Base-by-base conservation (phyloP, 2,329 filamentous ascomycete species). In the Aureobasidium sp. region DNA sequence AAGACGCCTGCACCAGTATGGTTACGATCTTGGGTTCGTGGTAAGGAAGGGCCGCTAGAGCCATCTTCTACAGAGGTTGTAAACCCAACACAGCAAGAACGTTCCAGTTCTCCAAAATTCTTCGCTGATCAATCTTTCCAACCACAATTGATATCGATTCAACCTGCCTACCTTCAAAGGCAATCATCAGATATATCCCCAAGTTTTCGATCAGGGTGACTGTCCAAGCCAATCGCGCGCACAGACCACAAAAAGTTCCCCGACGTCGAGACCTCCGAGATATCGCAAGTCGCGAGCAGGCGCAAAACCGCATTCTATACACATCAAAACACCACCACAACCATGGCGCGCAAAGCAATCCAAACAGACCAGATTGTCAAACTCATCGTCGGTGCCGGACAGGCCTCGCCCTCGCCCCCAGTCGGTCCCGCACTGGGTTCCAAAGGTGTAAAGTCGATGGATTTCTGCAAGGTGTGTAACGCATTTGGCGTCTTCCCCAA, bases 361-460 rank as follows among this genome's bases (percentile, higher is more conserved):
- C 73, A 75, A 65, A 78, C 75, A 64, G 81, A 95, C 70, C 85
- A 89, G 75, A 86, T 97, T 62, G 92, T 99, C 73, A 99, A 97
- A 79, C 84, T 99, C 74, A 95, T 99, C 67, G 94, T 99, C 64
- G 94, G 93, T 69, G 94, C 94, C 61, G 94, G 94, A 27, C 90
- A 96, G 75, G 94, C 94, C 62, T 93, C 87, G 69, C 94, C 94
- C 31, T 95, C 91, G 76, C 94, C 94, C 35, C 94, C 94, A 4
- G 92, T 99, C 69, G 94, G 94, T 80, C 94, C 94, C 61, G 94
- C 94, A 58, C 83, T 99, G 66, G 94, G 94, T 77, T 93, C 87
- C 74, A 97, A 96, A 80, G 94, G 94, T 80, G 89, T 99, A 64
- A 99, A 99, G 80, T 95, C 89, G 61, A 99, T 99, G 87, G 94